phyloP scores from a whole-genome alignment of 202 grass and related monocot species.

The Zoysia matrella region DNA sequence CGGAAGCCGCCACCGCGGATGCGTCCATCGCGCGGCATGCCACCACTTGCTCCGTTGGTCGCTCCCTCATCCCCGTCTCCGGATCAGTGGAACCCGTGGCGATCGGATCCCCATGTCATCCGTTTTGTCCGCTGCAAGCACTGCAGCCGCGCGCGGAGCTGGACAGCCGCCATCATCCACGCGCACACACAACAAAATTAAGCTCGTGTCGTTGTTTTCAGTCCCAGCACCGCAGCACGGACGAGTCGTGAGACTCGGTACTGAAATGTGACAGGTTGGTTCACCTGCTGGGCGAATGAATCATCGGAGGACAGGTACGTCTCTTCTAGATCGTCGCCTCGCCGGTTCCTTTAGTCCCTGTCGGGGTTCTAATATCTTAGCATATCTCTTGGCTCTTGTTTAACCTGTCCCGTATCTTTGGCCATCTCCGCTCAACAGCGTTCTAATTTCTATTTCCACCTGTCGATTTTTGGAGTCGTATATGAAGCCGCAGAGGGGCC shows the following conservation, averaged over 20 bases:
- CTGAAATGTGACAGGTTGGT: conserved; percentile 10
- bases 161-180: background rate
- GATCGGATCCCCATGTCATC: background rate
- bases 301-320: conserved; percentile 37
- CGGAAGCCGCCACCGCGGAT: background rate
- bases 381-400: conserved; percentile 29
- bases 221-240: background rate
- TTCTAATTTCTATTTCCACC: conserved; percentile 4
- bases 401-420: conserved; percentile 49
- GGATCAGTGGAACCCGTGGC: background rate
- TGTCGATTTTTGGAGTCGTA: background rate
- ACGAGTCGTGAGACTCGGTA: conserved; percentile 7
- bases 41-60: background rate
- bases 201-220: conserved; percentile 44
- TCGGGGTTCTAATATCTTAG: conserved; percentile 27
- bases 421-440: background rate
- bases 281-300: conserved; percentile 48
- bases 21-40: conserved; percentile 18
- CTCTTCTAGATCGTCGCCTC: conserved; percentile 39
- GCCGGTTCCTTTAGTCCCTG: background rate
- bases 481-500: background rate
- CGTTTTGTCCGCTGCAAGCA: conserved; percentile 18
- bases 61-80: background rate
- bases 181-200: background rate
- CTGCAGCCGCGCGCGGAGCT: background rate